These are phyloP conservation scores for Rhizopus sp. DNA, from an alignment of 371 early-diverging fungal genomes.

Conservation along the genomic window DNA sequence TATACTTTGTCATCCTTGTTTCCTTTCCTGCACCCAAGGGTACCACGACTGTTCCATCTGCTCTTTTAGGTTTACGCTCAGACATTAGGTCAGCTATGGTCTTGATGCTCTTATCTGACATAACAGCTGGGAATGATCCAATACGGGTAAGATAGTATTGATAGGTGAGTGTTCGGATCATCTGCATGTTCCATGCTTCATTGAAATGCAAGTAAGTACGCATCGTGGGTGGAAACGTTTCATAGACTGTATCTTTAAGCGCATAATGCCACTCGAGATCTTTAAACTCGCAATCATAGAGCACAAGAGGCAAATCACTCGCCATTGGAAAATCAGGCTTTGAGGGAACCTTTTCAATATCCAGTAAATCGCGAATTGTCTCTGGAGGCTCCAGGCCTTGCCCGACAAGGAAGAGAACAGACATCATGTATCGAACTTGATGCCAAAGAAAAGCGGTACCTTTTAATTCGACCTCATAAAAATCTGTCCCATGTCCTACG, in stretches of 20 bases:
- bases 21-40: constrained; percentile 44
- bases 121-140: constrained; percentile 17
- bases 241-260: constrained; percentile 7
- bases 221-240: constrained; percentile 34
- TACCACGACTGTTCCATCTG: constrained; percentile 18
- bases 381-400: constrained; percentile 47
- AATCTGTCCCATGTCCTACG: constrained; percentile 35
- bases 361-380: constrained; percentile 38
- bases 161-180: constrained; percentile 50
- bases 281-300: constrained; percentile 88
- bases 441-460: constrained; percentile 96
- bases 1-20: constrained; percentile 28
- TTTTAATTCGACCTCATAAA: constrained; percentile 69
- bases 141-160: constrained; percentile 30
- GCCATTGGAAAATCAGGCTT: constrained; percentile 67
- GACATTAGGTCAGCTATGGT: constrained; percentile 20
- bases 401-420: constrained; percentile 86
- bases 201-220: constrained; percentile 49
- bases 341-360: constrained; percentile 32
- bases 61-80: neutral
- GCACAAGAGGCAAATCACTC: constrained; percentile 81
- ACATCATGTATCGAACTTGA: constrained; percentile 97
- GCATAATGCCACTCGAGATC: constrained; percentile 55
- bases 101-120: constrained; percentile 14
- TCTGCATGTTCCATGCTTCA: constrained; percentile 54